Base-by-base conservation (phyloP, 1,284 basidiomycete genomes). In the Moniliophthora roreri region DNA sequence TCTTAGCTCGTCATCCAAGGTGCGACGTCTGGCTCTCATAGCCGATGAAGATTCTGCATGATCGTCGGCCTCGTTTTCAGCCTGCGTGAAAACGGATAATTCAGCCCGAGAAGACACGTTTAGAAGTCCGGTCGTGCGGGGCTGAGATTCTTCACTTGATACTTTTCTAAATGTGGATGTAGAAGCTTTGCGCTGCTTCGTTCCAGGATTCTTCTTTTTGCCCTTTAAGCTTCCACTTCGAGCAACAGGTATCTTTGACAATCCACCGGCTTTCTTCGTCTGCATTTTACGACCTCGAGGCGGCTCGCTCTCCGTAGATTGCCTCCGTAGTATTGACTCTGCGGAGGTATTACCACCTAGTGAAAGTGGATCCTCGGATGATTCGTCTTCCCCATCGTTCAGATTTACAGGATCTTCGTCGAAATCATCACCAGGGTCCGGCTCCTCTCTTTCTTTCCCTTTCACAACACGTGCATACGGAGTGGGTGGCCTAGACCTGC, bases 1-100 rank as follows among this genome's bases (percentile, higher is more conserved):
- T 16, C 76, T 77, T 16, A 89, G 55, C 65, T 90, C 87, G 53
- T 87, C 77, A 52, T 88, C 84, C 10, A 90, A 70, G 1, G 86
- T 89, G 50, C 72, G 69, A 47, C 77, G 72, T 21, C 74, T 65
- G n/a, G 15, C 35, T n/a, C 15, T 28, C 13, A 6, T 39, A 20
- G 34, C 15, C 16, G 28, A 4, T 11, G 36, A 50, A 15, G 11
- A 26, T 28, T 18, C 24, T 7, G 24, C 4, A 32, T 4, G 1
- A 15, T 46, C 44, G 4, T 41, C 23, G 40, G 37, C 11, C n/a
- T 18, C 2, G 24, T 23, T 16, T 8, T 10, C 28, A 32, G 44
- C 1, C 5, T 4, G 24, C 15, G 16, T 46, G 1, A 11, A 32
- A 11, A 6, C 11, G 6, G 28, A 32, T 32, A 32, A 32, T 11